Percentiles rank a stretch among this genome's conserved stretches.
Evolutionary conservation across 331 rosid genomes (phyloP).

Genomic region (Acacia pycnantha): DNA sequence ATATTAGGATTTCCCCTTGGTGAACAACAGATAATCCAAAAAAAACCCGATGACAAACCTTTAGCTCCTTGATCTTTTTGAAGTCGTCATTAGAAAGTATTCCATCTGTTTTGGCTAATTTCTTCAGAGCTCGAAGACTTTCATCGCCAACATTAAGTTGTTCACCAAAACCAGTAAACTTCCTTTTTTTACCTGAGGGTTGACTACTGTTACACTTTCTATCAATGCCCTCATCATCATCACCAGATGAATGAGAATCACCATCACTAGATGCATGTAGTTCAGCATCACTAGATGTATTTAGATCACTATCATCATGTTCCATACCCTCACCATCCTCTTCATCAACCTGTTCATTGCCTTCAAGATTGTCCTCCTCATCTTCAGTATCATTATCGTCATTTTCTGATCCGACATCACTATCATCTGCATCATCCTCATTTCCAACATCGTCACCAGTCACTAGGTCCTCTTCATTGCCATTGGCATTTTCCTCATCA

Average conservation of each 20-base stretch:
- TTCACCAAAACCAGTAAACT: slow-evolving; percentile 51
- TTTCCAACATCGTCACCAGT: slow-evolving; percentile 36
- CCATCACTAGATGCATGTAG: neutral
- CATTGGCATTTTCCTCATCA: slow-evolving; percentile 41
- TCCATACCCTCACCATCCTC: slow-evolving; percentile 38
- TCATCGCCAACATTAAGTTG: slow-evolving; percentile 65
- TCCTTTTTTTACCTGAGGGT: slow-evolving; percentile 56
- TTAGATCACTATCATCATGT: slow-evolving; percentile 26
- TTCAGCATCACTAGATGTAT: neutral
- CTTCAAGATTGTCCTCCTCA: slow-evolving; percentile 34
- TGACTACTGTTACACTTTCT: slow-evolving; percentile 37
- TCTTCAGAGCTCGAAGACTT: slow-evolving; percentile 85
- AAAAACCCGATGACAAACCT: slow-evolving; percentile 41
- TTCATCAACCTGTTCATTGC: slow-evolving; percentile 31
- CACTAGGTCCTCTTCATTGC: slow-evolving; percentile 44
- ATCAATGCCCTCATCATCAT: slow-evolving; percentile 36
- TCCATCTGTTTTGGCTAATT: slow-evolving; percentile 46
- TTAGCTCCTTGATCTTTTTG: slow-evolving; percentile 64
- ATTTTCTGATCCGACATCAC: slow-evolving; percentile 34
- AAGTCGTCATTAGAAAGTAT: slow-evolving; percentile 89
- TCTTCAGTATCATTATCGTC: slow-evolving; percentile 38
- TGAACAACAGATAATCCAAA: slow-evolving; percentile 9
- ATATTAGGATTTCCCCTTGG: slow-evolving; percentile 11
- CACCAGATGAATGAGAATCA: slow-evolving; percentile 15
- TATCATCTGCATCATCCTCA: slow-evolving; percentile 38